Evolutionary conservation across 2,329 filamentous ascomycete species (phyloP).

Genomic region (Aspergillus sojae): DNA sequence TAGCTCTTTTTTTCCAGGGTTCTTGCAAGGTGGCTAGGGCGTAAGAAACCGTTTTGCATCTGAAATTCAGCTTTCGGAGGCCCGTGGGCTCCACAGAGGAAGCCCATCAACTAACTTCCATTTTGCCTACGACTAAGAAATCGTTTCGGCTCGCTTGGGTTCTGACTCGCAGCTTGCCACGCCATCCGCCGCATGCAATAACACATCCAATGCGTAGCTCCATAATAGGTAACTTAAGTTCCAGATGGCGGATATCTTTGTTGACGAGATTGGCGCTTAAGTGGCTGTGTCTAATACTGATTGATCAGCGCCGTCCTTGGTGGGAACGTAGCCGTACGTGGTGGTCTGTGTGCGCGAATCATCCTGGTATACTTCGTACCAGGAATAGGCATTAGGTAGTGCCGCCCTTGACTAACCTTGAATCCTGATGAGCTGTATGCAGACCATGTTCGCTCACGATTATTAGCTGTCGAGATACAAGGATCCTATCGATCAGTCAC

Average conservation of each 20-base stretch:
- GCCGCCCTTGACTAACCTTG: not conserved
- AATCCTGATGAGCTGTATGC: constrained; percentile 4
- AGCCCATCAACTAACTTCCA: constrained; percentile 13
- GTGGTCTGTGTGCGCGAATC: constrained; percentile 2
- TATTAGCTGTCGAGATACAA: not conserved
- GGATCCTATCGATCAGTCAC: not conserved
- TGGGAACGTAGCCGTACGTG: not conserved
- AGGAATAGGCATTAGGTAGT: not conserved
- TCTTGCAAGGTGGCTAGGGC: constrained; percentile 6
- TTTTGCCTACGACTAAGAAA: constrained; percentile 13
- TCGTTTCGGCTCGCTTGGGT: constrained; percentile 13
- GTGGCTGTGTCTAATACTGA: not conserved
- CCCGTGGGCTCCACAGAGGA: constrained; percentile 21
- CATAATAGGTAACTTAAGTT: constrained; percentile 3
- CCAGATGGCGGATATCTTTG: constrained; percentile 3
- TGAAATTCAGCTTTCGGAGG: constrained; percentile 13
- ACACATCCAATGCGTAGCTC: not conserved
- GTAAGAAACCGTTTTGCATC: constrained; percentile 22
- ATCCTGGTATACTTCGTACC: not conserved
- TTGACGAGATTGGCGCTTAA: constrained; percentile 8
- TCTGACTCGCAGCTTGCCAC: constrained; percentile 25
- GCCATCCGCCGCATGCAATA: constrained; percentile 24
- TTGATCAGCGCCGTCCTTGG: not conserved
- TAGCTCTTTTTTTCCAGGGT: not conserved
- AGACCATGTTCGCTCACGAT: constrained; percentile 1